Conservation (phyloP, 306 rosid species). For the Mucuna pruriens region DNA sequence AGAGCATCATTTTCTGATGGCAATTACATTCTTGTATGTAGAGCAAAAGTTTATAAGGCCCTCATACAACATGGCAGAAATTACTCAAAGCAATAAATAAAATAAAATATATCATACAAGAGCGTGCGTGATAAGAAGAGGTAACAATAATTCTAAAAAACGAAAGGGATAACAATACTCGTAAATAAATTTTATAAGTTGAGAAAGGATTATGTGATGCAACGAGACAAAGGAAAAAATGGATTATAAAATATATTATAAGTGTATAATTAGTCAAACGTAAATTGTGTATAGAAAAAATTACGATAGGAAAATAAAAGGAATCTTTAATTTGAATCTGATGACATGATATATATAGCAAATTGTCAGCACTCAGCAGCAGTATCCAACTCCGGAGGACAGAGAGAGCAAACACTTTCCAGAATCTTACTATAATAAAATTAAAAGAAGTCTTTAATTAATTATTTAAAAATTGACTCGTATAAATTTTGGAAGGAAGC, state of each 20-base stretch:
- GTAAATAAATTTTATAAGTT: not conserved
- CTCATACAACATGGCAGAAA: not conserved
- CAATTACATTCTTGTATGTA: not conserved
- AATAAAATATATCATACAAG: not conserved
- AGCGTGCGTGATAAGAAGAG: conserved; percentile 6
- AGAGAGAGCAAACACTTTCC: conserved; percentile 39
- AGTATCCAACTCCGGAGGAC: conserved; percentile 1
- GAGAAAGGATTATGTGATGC: not conserved
- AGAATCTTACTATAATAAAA: conserved; percentile 29
- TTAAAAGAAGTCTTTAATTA: not conserved
- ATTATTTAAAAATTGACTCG: not conserved
- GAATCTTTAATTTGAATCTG: not conserved
- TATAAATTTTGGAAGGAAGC: conserved; percentile 27
- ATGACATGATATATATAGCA: conserved; percentile 32
- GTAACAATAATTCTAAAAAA: not conserved
- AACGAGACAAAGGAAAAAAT: not conserved
- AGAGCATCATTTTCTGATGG: not conserved
- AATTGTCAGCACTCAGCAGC: conserved; percentile 47
- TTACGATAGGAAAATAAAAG: not conserved
- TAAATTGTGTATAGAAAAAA: not conserved
- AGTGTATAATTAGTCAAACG: not conserved
- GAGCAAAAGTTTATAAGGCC: not conserved
- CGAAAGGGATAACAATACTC: not conserved
- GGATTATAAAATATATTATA: not conserved
- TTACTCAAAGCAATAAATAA: not conserved